Conservation (phyloP, 129 eudicot genomes). For the Flaveria trinervia region DNA sequence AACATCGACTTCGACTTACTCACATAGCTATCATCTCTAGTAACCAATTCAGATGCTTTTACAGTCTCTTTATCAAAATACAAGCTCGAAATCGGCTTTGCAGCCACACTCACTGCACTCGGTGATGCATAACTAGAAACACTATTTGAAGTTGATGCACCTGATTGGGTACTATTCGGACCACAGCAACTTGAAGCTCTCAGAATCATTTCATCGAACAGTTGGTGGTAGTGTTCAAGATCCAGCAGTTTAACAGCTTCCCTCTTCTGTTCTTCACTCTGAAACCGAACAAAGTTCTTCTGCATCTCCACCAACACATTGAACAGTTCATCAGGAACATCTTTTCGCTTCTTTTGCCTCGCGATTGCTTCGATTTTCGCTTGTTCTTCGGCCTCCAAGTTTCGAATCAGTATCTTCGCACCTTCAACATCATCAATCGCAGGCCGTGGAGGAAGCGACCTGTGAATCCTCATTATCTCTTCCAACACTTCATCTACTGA, state of each 20-base stretch:
- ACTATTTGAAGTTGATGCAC: constrained; percentile 32
- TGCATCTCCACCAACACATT: constrained; percentile 67
- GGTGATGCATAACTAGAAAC: constrained; percentile 40
- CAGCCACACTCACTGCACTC: constrained; percentile 5
- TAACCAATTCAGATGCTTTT: constrained; percentile 43
- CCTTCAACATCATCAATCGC: constrained; percentile 87
- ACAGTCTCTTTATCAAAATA: constrained; percentile 50
- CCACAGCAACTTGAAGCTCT: constrained; percentile 68
- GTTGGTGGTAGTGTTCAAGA: constrained; percentile 60
- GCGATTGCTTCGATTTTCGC: constrained; percentile 52
- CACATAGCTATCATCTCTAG: constrained; percentile 76
- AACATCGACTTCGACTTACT: constrained; percentile 50
- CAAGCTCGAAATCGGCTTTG: constrained; percentile 37
- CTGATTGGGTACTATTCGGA: constrained; percentile 26
- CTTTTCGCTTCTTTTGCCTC: constrained; percentile 51
- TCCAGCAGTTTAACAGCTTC: constrained; percentile 72
- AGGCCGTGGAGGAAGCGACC: constrained; percentile 71
- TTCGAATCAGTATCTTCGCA: constrained; percentile 55
- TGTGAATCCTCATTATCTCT: constrained; percentile 73
- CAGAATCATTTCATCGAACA: constrained; percentile 89
- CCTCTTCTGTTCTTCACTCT: constrained; percentile 64
- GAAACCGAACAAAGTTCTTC: constrained; percentile 52
- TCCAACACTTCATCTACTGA: constrained; percentile 68
- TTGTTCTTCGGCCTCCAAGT: constrained; percentile 67
- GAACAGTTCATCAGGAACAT: constrained; percentile 69